Evolutionary conservation across 768 basidiomycete genomes (phyloP).

Genomic region (Leucosporidium yakuticum): DNA sequence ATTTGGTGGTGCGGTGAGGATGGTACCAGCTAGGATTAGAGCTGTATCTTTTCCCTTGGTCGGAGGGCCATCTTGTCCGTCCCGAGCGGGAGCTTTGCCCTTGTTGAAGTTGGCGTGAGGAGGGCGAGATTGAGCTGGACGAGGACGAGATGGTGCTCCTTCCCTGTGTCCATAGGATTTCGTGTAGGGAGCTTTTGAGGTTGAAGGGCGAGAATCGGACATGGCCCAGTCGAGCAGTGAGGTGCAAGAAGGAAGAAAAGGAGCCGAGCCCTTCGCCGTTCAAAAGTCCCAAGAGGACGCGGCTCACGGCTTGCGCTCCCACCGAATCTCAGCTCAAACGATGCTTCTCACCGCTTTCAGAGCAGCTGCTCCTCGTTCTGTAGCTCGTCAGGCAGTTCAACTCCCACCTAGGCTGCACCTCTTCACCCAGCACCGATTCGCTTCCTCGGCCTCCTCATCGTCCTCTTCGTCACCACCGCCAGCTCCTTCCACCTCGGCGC

Average conservation of each 20-base stretch:
- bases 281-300: too few relatives aligned
- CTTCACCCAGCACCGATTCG: too few relatives aligned
- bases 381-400: too few relatives aligned
- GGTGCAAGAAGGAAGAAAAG: too few relatives aligned
- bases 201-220: not conserved
- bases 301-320: too few relatives aligned
- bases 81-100: not conserved
- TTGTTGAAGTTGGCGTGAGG: not conserved
- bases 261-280: too few relatives aligned
- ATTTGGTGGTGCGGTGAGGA: not conserved
- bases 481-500: not conserved
- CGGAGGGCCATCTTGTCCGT: not conserved
- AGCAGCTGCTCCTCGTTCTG: too few relatives aligned
- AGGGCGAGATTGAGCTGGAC: not conserved
- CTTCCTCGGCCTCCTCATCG: not conserved
- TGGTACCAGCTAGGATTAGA: slow-evolving; percentile 9
- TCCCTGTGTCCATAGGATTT: not conserved
- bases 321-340: too few relatives aligned
- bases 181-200: not conserved
- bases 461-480: not conserved
- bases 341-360: too few relatives aligned
- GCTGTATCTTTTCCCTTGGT: not conserved
- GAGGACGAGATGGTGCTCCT: not conserved
- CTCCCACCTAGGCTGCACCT: too few relatives aligned
- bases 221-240: too few relatives aligned